Evolutionary conservation across 202 grass and related monocot species (phyloP), one percentile per base, ranked within the genome.

Genomic region (Carex arenaria): DNA sequence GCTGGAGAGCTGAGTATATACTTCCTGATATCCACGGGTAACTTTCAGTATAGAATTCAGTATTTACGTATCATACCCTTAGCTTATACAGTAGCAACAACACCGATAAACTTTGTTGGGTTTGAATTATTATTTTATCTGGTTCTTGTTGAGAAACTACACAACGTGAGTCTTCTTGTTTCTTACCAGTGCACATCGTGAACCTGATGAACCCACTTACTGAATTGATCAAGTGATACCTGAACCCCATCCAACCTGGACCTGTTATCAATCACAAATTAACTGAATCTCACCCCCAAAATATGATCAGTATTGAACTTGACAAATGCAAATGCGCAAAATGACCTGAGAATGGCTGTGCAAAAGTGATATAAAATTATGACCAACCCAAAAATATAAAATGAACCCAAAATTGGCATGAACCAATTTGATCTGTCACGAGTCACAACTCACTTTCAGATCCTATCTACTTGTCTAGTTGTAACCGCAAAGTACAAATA

Each of bases 1-100:
- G 96, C 64, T 98, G 96, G 96, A 98, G 10, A 88, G 89, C 96
- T 42, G 96, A 98, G 64, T 98, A 95, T 61, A 82, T 93, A 56
- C 96, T 98, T 85, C 91, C 93, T 72, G 96, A 95, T 78, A 95
- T 95, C 80, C 93, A 92, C 70, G 96, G 93, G 96, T 93, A 88
- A 81, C 53, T 72, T 26, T 65, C 38, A 22, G 40, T 67, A 32
- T 17, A 30, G 14, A 55, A 55, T 75, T 55, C 19, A 73, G 4
- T 73, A 52, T 74, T 30, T 54, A 26, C n/a, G 3, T 49, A 20
- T 72, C 9, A 51, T 49, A 13, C 26, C 70, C 20, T 42, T 72
- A 72, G n/a, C 9, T 72, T 49, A 22, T 30, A 68, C 15, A 0
- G 3, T 26, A 73, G 12, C 40, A 55, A 32, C 6, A 34, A 7